These are phyloP conservation scores for Boletus barrowsii DNA, from an alignment of 768 basidiomycete species.

Conservation along the genomic window DNA sequence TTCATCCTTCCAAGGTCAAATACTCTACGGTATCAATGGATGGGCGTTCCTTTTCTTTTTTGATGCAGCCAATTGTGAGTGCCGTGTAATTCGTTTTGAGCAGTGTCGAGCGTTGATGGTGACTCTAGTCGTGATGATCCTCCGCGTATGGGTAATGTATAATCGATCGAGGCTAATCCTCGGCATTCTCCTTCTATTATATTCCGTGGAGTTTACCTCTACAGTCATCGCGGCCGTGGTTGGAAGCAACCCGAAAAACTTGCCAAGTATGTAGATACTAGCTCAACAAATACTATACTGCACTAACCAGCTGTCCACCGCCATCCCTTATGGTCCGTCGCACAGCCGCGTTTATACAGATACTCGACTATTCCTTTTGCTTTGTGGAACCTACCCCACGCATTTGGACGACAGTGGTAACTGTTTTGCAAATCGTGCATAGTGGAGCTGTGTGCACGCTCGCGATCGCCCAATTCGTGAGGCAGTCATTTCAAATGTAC, in stretches of 20 bases:
- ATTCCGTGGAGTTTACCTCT: neutral
- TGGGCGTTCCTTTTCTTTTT: constrained; percentile 1
- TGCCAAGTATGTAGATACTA: neutral
- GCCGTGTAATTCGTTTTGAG: too few species aligned
- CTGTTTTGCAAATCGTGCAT: neutral
- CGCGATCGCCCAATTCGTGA: neutral
- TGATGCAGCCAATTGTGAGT: constrained; percentile 3
- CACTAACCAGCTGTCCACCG: neutral
- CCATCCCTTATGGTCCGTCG: neutral
- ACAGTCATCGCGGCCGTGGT: neutral
- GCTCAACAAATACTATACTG: neutral
- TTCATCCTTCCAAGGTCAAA: neutral
- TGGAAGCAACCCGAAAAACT: neutral
- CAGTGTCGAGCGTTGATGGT: neutral
- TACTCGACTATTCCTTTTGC: neutral
- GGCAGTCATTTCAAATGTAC: neutral
- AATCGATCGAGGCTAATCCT: constrained; percentile 1
- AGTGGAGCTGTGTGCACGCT: neutral
- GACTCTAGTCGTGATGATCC: constrained; percentile 1
- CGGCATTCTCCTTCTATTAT: neutral
- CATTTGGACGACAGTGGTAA: neutral
- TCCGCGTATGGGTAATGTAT: constrained; percentile 2
- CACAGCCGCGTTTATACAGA: neutral
- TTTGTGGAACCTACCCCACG: too few species aligned
- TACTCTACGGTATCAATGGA: neutral